phyloP scores from a whole-genome alignment of 164 flowering plant genomes.

The Vitis labrusca region DNA sequence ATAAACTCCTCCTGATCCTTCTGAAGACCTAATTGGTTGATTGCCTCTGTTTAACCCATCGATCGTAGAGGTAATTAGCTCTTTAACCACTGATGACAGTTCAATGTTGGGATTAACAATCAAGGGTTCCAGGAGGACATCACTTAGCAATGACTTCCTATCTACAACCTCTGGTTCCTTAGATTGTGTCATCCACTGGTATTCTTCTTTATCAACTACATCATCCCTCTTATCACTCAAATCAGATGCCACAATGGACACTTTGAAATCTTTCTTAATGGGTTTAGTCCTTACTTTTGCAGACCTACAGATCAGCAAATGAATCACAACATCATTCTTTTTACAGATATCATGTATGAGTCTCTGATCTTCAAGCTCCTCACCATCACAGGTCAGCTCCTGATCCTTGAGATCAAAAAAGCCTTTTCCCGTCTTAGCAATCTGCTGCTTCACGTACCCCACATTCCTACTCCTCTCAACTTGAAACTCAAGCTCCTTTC shows the following conservation, averaged over 20 bases:
- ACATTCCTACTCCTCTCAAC: conserved; percentile 38
- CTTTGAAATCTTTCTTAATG: conserved; percentile 30
- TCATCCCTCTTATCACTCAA: conserved; percentile 9
- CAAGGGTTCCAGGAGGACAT: conserved; percentile 34
- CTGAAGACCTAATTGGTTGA: conserved; percentile 36
- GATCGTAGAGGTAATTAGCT: conserved; percentile 27
- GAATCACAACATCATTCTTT: conserved; percentile 26
- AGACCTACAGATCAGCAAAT: conserved; percentile 32
- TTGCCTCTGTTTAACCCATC: conserved; percentile 36
- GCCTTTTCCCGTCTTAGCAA: conserved; percentile 32
- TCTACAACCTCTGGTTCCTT: not conserved
- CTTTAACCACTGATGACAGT: conserved; percentile 19
- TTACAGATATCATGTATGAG: conserved; percentile 33
- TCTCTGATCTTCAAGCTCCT: conserved; percentile 44
- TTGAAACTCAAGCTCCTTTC: conserved; percentile 36
- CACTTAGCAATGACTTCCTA: conserved; percentile 11
- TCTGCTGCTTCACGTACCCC: conserved; percentile 39
- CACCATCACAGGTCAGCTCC: conserved; percentile 34
- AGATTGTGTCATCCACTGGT: not conserved
- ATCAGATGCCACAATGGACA: conserved; percentile 29
- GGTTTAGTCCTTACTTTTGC: conserved; percentile 35
- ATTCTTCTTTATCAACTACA: conserved; percentile 5
- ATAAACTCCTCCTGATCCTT: conserved; percentile 50
- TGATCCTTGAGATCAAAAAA: conserved; percentile 27
- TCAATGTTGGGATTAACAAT: conserved; percentile 20